Evolutionary conservation across 2,329 filamentous ascomycete genomes (phyloP), one percentile per base, ranked within the genome.

Genomic region (Sporothrix curviconia): DNA sequence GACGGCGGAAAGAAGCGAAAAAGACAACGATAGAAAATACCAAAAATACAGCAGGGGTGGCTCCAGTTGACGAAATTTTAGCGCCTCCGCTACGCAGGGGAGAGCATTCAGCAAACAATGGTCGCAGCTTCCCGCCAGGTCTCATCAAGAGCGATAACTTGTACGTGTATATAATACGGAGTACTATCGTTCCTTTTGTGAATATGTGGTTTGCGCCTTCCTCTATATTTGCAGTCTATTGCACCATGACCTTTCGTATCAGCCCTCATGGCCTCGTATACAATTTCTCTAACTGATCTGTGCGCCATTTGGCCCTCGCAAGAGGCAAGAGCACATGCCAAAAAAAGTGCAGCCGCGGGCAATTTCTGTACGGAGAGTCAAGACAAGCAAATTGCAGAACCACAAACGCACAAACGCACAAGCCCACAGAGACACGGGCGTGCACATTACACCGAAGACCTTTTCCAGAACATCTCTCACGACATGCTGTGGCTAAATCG

Each of bases 231-330:
- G 30, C 30, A n/a, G n/a, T n/a, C n/a, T n/a, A n/a, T n/a, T n/a
- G 43, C 43, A 32, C 46, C 46, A 36, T 25, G 32, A 32, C 12
- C 4, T 37, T 28, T 19, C 8, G 8, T 22, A n/a, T 34, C 28
- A 46, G 37, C 4, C 4, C 15, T 19, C 42, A 46, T 39, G 5
- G 30, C 7, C 40, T 55, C 52, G 40, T 47, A 28, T 28, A 37
- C 42, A 55, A 37, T 55, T 15, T 55, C 32, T 37, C 14, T 15
- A 43, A 17, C 14, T 32, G 22, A 54, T 54, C 28, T 43, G 51
- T 43, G 51, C 51, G 51, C 39, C 37, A 15, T 22, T 15, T 34
- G 7, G 39, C 34, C 39, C 28, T 43, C 39, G 28, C 24, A n/a
- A 14, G 32, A 7, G n/a, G 25, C 25, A 22, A 15, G 15, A 32